Percentiles rank a stretch among this genome's conserved stretches.
Conservation (phyloP, 805 yeast genomes). For the Komagataella phaffii region DNA sequence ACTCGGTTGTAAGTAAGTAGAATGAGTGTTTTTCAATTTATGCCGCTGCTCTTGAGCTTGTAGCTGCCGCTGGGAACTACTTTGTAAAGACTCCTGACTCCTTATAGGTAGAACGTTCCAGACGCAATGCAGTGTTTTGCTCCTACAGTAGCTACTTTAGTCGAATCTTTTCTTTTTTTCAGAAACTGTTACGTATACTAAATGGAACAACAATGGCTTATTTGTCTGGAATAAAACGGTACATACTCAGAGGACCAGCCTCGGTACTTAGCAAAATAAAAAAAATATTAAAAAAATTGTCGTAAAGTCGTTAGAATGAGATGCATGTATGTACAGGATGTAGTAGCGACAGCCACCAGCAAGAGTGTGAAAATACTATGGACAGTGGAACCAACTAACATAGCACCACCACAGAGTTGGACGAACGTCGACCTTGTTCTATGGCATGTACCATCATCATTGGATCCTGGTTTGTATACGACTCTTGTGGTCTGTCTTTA, state of each 20-base stretch:
- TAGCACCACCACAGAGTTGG: slow-evolving; percentile 8
- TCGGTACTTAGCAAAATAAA: neutral
- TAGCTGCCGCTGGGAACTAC: neutral
- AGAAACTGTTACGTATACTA: neutral
- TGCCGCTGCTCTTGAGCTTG: neutral
- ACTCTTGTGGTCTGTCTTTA: slow-evolving; percentile 29
- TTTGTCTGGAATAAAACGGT: neutral
- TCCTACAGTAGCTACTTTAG: neutral
- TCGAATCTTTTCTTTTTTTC: neutral
- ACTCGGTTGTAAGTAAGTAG: neutral
- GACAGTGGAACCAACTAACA: neutral
- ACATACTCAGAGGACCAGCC: neutral
- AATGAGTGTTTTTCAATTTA: neutral
- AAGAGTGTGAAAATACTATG: neutral
- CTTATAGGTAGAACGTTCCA: neutral
- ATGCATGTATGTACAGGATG: neutral
- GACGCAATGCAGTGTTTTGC: no score
- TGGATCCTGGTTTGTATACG: slow-evolving; percentile 42
- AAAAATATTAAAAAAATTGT: no score
- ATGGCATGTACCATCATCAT: slow-evolving; percentile 3
- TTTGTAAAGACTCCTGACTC: neutral
- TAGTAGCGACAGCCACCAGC: neutral
- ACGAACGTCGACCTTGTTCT: slow-evolving; percentile 2
- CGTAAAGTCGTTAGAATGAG: neutral
- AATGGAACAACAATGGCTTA: neutral